Percentiles rank a stretch among this genome's conserved stretches.
Conservation (phyloP, 1,139 yeast species). For the Zygoascus hellenicus region DNA sequence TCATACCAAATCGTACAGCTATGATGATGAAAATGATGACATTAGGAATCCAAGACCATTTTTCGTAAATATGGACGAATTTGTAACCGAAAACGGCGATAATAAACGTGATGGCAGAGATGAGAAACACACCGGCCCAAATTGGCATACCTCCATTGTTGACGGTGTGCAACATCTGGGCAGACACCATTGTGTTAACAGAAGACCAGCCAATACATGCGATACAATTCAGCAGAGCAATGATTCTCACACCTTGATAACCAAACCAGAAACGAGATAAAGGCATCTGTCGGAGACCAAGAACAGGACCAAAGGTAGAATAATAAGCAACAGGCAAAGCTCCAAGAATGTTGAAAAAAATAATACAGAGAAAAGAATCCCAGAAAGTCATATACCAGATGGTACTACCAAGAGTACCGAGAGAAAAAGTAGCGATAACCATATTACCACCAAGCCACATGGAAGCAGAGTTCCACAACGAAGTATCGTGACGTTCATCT, state of each 20-base stretch:
- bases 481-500: constrained; percentile 57
- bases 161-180: constrained; percentile 74
- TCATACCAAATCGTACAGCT: constrained; percentile 67
- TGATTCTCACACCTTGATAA: constrained; percentile 65
- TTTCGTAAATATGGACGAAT: constrained; percentile 75
- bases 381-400: constrained; percentile 52
- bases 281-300: constrained; percentile 87
- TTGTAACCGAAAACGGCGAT: constrained; percentile 85
- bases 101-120: constrained; percentile 60
- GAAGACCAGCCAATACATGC: constrained; percentile 98
- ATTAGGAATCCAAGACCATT: constrained; percentile 86
- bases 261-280: constrained; percentile 76
- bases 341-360: constrained; percentile 72
- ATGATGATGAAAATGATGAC: constrained; percentile 64
- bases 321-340: constrained; percentile 74
- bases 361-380: constrained; percentile 54
- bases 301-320: constrained; percentile 75
- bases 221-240: constrained; percentile 68
- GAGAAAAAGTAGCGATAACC: constrained; percentile 76
- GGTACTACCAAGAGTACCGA: constrained; percentile 72
- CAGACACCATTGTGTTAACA: constrained; percentile 84
- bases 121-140: constrained; percentile 83
- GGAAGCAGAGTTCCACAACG: constrained; percentile 65
- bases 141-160: constrained; percentile 67
- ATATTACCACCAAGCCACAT: constrained; percentile 94